Evolutionary conservation across 192 early-diverging fungal species (phyloP).

Genomic region (Coemansia sp.): DNA sequence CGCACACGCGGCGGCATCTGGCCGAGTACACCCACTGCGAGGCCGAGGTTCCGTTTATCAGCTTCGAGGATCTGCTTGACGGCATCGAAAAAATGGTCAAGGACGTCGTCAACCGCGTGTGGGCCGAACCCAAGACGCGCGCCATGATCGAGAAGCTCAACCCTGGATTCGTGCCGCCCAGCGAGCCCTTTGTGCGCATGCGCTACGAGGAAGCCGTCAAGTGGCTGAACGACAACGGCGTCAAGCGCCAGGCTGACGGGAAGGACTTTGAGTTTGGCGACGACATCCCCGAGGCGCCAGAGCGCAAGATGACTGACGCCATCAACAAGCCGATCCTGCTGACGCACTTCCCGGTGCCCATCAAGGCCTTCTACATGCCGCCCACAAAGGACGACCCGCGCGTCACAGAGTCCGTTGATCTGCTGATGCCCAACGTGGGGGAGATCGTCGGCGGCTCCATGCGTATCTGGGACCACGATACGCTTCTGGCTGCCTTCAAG

Average conservation of each 20-base stretch:
- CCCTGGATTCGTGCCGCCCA: conserved; percentile 73
- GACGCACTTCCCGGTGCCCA: conserved; percentile 93
- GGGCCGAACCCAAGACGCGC: conserved; percentile 71
- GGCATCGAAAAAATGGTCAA: conserved; percentile 88
- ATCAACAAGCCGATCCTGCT: conserved; percentile 94
- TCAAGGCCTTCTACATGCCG: conserved; percentile 99
- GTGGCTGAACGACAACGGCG: conserved; percentile 87
- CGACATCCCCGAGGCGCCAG: conserved; percentile 98
- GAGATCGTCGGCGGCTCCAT: conserved; percentile 99
- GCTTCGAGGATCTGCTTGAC: conserved; percentile 85
- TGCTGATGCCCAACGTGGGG: conserved; percentile 97
- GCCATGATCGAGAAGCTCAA: conserved; percentile 85
- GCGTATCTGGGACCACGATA: conserved; percentile 86
- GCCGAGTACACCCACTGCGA: conserved; percentile 97
- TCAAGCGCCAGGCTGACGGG: conserved; percentile 87
- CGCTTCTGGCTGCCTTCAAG: conserved; percentile 78
- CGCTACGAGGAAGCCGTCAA: conserved; percentile 93
- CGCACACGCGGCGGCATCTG: conserved; percentile 93
- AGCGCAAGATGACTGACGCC: conserved; percentile 98
- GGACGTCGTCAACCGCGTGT: conserved; percentile 75
- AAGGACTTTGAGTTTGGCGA: conserved; percentile 94
- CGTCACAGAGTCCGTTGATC: conserved; percentile 95
- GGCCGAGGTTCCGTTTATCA: conserved; percentile 92
- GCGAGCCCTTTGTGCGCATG: conserved; percentile 92
- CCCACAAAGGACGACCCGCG: conserved; percentile 74